Evolutionary conservation across 192 early-diverging fungal species (phyloP), one percentile per base, ranked within the genome.

Genomic region (Coemansia sp.): DNA sequence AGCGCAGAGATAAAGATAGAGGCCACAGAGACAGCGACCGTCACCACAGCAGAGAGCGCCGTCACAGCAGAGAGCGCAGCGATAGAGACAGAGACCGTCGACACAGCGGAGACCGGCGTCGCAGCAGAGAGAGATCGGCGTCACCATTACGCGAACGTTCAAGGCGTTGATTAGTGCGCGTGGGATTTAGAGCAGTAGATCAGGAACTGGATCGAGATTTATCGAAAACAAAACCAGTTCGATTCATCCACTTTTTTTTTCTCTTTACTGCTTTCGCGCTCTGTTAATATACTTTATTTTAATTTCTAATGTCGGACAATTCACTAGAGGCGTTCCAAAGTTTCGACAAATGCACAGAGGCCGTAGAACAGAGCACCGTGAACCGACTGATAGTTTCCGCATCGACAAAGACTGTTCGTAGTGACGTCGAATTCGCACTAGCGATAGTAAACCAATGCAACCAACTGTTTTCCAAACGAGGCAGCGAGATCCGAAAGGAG

Each of bases 381-480:
- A 65, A 65, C 14, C 75, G 68, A 29, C 80, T 82, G 25, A 4
- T 31, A 15, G 29, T 58, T 1, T 17, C 55, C 2, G 29, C 29
- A 6, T 34, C 55, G 17, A 58, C 29, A 34, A 73, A 64, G 19
- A 25, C 36, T 12, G 39, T 19, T 4, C 74, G 74, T 36, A 10
- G 50, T 32, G 66, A 71, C 41, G 70, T 82, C n/a, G 75, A 82
- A 60, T 77, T 77, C 63, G 75, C 80, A 2, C 62, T 82, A 3
- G 58, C 34, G 0, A 17, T 82, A 3, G 80, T 77, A 15, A 82
- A 82, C 75, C 72, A 76, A 63, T 17, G 59, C 44, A 82, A 82
- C 80, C 71, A 82, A 27, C 68, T 71, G 42, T 66, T 82, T 31
- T 61, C 75, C 15, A 74, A 69, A 23, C 59, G 36, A 2, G 34